Percentiles rank a stretch among this genome's conserved stretches.
phyloP scores from a whole-genome alignment of 2,329 filamentous ascomycete genomes.

The Zymoseptoria ardabiliae region DNA sequence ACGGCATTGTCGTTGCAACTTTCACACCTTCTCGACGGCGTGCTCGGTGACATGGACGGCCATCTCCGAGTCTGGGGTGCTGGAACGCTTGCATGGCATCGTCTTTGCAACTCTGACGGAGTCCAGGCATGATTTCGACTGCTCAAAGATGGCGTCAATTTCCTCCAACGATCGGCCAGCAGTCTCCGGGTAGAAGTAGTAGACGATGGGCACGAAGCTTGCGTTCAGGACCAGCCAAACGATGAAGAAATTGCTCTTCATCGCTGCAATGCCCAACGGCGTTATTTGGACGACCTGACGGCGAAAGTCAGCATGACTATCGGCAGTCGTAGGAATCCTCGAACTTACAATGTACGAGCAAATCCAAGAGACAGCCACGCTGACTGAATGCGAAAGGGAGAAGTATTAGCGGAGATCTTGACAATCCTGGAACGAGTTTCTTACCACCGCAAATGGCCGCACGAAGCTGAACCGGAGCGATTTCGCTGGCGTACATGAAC shows the following conservation, averaged over 20 bases:
- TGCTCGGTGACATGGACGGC: background rate
- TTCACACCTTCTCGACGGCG: background rate
- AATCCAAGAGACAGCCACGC: background rate
- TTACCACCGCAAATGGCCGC: background rate
- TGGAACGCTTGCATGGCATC: background rate
- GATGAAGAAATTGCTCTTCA: constrained; percentile 31
- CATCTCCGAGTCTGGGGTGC: background rate
- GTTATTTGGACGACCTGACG: constrained; percentile 28
- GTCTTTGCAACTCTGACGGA: background rate
- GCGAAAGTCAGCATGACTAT: background rate
- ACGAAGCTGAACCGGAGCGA: constrained; percentile 9
- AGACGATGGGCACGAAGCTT: constrained; percentile 18
- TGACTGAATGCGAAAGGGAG: background rate
- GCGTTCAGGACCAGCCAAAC: constrained; percentile 42
- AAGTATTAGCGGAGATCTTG: too few species aligned
- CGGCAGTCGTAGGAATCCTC: background rate
- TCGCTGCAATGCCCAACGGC: constrained; percentile 23
- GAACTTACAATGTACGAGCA: background rate
- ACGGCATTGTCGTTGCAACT: background rate
- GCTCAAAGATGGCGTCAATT: constrained; percentile 27
- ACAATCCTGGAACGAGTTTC: too few species aligned
- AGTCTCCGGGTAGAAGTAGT: constrained; percentile 30
- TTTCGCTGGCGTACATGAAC: constrained; percentile 18
- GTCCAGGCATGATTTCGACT: background rate
- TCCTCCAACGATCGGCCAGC: constrained; percentile 29